Conservation (phyloP, 257 asterid species). For the Schizonepeta tenuifolia region DNA sequence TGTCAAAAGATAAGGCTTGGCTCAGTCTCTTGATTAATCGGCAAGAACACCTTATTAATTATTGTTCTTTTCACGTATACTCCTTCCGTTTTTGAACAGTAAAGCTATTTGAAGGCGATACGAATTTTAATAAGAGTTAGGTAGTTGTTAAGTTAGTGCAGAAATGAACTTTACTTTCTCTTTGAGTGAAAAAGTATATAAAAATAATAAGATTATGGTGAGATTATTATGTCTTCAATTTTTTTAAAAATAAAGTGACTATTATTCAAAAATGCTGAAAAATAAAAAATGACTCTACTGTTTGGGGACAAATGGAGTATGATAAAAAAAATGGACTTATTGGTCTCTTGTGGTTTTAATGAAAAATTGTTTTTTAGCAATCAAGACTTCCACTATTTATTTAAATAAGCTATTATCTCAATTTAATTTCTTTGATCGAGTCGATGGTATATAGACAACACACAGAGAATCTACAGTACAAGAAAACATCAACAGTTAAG, state of each 20-base stretch:
- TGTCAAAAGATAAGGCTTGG: slow-evolving; percentile 25
- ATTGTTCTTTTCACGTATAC: neutral
- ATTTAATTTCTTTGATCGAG: slow-evolving; percentile 11
- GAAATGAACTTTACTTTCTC: too few species aligned
- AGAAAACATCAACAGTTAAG: slow-evolving; percentile 8
- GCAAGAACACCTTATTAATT: neutral
- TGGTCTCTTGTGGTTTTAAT: neutral
- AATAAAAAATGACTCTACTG: too few species aligned
- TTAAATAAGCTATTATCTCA: neutral
- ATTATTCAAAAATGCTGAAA: too few species aligned
- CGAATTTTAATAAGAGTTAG: too few species aligned
- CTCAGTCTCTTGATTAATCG: slow-evolving; percentile 22
- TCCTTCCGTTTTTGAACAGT: too few species aligned
- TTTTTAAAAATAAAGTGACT: too few species aligned
- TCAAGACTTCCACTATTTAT: neutral
- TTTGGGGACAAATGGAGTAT: too few species aligned
- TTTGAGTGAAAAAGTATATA: too few species aligned
- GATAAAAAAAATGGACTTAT: neutral
- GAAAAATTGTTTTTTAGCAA: slow-evolving; percentile 24
- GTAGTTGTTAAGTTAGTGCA: too few species aligned
- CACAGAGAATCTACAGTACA: slow-evolving; percentile 25
- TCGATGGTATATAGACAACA: slow-evolving; percentile 21
- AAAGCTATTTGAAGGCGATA: too few species aligned
- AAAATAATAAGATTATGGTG: too few species aligned
- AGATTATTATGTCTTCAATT: too few species aligned